Evolutionary conservation across 2,329 filamentous ascomycete genomes (phyloP), one percentile per base, ranked within the genome.

Genomic region (Didymella lethalis): DNA sequence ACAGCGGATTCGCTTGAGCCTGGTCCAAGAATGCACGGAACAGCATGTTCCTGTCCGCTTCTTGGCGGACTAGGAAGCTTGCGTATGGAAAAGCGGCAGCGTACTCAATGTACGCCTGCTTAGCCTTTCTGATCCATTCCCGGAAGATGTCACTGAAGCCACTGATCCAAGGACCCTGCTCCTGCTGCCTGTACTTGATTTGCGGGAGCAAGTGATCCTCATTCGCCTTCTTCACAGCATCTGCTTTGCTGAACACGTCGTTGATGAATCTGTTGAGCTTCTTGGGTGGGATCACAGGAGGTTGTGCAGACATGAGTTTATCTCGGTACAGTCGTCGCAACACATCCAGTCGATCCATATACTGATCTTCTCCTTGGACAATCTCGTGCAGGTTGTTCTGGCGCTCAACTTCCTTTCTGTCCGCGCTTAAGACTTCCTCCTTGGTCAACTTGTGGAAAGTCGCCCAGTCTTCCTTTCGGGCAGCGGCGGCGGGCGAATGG

Each of bases 131-230:
- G 62, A 98, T 97, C 95, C 95, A 99, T 79, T 99, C 95, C 58
- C 95, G 85, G 82, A 99, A 98, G 48, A 99, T 92, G 72, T 98
- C 95, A 74, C 93, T 97, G 78, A 97, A 97, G 3, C 95, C 95
- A 12, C 86, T 84, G 58, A 99, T 89, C 88, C 93, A 99, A 0
- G 95, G 95, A 0, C 95, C 95, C 79, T 99, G 94, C 74, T 98
- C 95, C 71, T 95, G 91, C 76, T 99, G 95, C 26, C 95, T 88
- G 75, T 98, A 99, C 73, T 98, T 98, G 69, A 99, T 85, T 76
- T 97, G 94, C 2, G 94, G 90, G 25, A 99, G 81, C 20, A 99
- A 85, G 75, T 95, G 90, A 63, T 97, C 93, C 76, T 96, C 95
- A 77, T 98, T 98, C 68, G 93, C 92, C 65, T 90, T 88, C 72